phyloP scores from a whole-genome alignment of 768 basidiomycete species.

The Rhizopogon vesiculosus region DNA sequence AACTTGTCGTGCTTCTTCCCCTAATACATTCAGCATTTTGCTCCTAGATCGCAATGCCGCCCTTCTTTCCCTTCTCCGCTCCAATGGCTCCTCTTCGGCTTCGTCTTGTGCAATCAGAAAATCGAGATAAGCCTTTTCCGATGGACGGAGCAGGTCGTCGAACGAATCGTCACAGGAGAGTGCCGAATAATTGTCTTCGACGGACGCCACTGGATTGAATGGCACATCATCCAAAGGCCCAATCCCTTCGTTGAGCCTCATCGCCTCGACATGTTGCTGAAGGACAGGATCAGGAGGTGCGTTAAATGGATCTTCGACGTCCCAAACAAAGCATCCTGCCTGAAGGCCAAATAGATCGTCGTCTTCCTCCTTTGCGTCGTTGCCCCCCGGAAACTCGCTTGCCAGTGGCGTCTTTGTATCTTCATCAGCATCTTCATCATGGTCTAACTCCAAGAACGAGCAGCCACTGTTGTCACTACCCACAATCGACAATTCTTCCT shows the following conservation, averaged over 20 bases:
- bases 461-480: neutral
- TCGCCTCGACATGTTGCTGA: neutral
- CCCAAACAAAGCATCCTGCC: conserved; percentile 10
- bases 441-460: neutral
- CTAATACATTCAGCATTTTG: conserved; percentile 8
- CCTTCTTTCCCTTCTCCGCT: conserved; percentile 3
- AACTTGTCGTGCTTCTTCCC: conserved; percentile 3
- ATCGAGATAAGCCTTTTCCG: conserved; percentile 1
- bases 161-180: neutral
- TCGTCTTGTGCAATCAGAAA: neutral
- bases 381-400: neutral
- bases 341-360: neutral
- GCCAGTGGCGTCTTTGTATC: neutral
- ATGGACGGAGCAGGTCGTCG: neutral
- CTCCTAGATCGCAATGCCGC: conserved; percentile 1
- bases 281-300: neutral
- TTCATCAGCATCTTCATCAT: neutral
- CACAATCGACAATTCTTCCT: neutral
- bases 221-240: conserved; percentile 1
- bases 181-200: neutral
- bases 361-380: neutral
- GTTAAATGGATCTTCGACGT: conserved; percentile 11
- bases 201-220: neutral
- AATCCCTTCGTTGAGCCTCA: neutral
- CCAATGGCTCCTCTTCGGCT: neutral